Evolutionary conservation across 768 basidiomycete genomes (phyloP), one percentile per base, ranked within the genome.

Genomic region (Kondoa malvinella): DNA sequence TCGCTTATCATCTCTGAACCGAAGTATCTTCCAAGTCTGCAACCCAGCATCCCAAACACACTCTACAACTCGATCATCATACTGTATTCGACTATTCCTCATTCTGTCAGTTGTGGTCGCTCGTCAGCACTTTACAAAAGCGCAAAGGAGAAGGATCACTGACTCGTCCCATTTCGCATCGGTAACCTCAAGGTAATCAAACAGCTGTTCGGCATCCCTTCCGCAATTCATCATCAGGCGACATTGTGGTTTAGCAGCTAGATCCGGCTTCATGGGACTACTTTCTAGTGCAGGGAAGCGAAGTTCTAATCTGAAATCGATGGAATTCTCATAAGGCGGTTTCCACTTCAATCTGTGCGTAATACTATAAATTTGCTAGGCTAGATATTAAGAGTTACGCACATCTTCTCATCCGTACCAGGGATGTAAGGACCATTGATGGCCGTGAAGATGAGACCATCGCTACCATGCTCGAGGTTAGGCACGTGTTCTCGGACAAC

Each of bases 361-460:
- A 26, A 2, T 32, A 16, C 40, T 34, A 2, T 57, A 2, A 61
- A 68, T 27, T 34, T 25, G 65, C 56, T 57, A n/a, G n/a, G n/a
- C n/a, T n/a, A n/a, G n/a, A n/a, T n/a, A 27, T 25, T 14, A 30
- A 57, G 50, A 4, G 26, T 29, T 16, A 78, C 85, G 73, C 69
- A 95, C 94, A 97, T 90, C 70, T 88, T 88, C 2, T 78, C 75
- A 75, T 99, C 95, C 14, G 95, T 97, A 1, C 88, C 90, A 0
- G 84, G 72, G 12, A 80, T 80, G 73, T 99, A 99, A 0, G 84
- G 83, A 3, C 90, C 83, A 75, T 82, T 87, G 12, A 87, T 89
- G 73, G 88, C 87, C 0, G 95, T 97, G 76, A 96, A 99, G 73
- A 99, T 94, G 67, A 99, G 83, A 0, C 95, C 95, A 73, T 99